Evolutionary conservation across 2,329 filamentous ascomycete species (phyloP).

Genomic region (Anthostomella pinea): DNA sequence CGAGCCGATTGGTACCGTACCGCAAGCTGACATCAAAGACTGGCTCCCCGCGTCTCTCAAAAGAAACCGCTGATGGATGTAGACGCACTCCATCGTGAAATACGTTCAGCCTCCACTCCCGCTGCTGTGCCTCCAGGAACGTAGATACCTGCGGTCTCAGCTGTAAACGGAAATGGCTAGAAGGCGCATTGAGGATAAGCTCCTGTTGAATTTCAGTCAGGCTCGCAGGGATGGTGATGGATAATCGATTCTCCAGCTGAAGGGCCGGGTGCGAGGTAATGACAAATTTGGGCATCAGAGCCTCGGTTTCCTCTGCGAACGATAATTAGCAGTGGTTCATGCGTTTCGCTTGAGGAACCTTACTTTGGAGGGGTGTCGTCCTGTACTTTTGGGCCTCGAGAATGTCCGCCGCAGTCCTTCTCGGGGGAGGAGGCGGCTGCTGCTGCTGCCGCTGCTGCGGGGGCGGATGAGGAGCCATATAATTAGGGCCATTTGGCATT

Average conservation of each 20-base stretch:
- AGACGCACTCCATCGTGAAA: conserved; percentile 65
- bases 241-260: conserved; percentile 58
- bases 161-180: conserved; percentile 67
- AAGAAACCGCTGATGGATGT: conserved; percentile 41
- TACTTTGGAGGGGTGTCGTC: too few species aligned
- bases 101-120: conserved; percentile 76
- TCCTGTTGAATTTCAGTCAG: conserved; percentile 67
- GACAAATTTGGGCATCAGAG: conserved; percentile 28
- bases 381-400: conserved; percentile 33
- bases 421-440: conserved; percentile 24
- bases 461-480: conserved; percentile 11
- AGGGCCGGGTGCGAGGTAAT: conserved; percentile 57
- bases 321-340: conserved; percentile 16
- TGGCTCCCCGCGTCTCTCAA: conserved; percentile 60
- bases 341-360: too few species aligned
- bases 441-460: too few species aligned
- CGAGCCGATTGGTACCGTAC: conserved; percentile 72
- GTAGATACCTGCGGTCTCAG: conserved; percentile 65
- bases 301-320: conserved; percentile 26
- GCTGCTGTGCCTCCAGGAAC: conserved; percentile 55
- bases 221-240: conserved; percentile 63
- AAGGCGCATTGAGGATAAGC: conserved; percentile 66
- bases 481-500: conserved; percentile 15
- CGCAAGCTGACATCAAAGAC: conserved; percentile 72
- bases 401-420: conserved; percentile 30